Percentiles rank a stretch among this genome's conserved stretches.
Conservation (phyloP, 2,329 filamentous ascomycete species). For the Claviceps sp. region DNA sequence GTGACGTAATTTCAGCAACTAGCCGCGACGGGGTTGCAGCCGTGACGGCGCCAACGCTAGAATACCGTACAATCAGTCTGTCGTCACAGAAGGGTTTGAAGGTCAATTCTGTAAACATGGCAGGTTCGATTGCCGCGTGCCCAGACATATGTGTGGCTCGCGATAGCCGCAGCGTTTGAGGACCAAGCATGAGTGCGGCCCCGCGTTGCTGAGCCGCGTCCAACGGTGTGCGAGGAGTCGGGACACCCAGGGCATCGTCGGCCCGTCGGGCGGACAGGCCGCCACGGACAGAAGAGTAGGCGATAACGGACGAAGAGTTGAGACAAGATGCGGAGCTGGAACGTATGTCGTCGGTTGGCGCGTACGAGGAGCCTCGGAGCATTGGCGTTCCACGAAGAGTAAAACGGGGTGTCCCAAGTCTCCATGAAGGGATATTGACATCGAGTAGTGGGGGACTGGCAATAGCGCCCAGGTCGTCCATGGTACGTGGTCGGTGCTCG, state of each 20-base stretch:
- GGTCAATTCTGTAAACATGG: conserved; percentile 71
- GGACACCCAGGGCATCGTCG: conserved; percentile 24
- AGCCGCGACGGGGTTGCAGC: conserved; percentile 84
- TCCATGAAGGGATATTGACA: conserved; percentile 71
- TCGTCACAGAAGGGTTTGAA: conserved; percentile 70
- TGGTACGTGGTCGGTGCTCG: conserved; percentile 46
- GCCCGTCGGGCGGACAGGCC: conserved; percentile 20
- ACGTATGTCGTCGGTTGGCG: conserved; percentile 57
- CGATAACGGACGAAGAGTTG: conserved; percentile 21
- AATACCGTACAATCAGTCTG: conserved; percentile 69
- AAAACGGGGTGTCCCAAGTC: conserved; percentile 70
- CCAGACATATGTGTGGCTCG: conserved; percentile 36
- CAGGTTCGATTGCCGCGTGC: conserved; percentile 46
- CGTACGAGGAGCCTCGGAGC: conserved; percentile 68
- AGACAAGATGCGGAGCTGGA: conserved; percentile 45
- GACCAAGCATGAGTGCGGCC: conserved; percentile 18
- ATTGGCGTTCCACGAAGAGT: conserved; percentile 62
- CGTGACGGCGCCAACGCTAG: conserved; percentile 58
- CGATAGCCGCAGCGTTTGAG: conserved; percentile 26
- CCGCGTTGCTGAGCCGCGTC: conserved; percentile 8
- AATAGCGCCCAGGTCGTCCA: conserved; percentile 37
- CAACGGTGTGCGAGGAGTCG: conserved; percentile 19
- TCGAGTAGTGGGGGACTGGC: conserved; percentile 44
- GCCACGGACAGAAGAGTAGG: conserved; percentile 13
- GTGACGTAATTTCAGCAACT: conserved; percentile 91